Conservation (phyloP, 345 rosid species). For the Murraya koenigii region DNA sequence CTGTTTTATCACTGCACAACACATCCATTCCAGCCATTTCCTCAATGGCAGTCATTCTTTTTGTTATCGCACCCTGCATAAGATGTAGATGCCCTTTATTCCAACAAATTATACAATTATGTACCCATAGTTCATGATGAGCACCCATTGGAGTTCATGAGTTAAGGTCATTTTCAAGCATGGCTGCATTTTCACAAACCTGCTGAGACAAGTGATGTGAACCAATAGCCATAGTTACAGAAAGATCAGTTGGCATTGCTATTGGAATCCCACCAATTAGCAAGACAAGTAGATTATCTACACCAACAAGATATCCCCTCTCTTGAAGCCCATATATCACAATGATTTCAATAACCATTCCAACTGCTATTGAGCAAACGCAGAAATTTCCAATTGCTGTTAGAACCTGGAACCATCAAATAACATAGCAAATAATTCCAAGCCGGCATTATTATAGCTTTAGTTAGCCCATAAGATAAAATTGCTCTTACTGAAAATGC, state of each 20-base stretch:
- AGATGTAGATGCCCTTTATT: background rate
- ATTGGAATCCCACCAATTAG: constrained; percentile 73
- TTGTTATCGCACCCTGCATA: constrained; percentile 38
- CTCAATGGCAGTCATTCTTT: constrained; percentile 49
- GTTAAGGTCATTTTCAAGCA: background rate
- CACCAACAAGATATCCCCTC: constrained; percentile 55
- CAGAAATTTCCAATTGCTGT: constrained; percentile 43
- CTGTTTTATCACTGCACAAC: constrained; percentile 45
- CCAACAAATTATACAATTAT: background rate
- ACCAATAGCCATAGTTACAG: constrained; percentile 49
- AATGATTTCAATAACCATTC: constrained; percentile 35
- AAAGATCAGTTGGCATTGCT: constrained; percentile 70
- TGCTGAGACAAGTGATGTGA: constrained; percentile 41
- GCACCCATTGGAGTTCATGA: background rate
- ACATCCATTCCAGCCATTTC: constrained; percentile 52
- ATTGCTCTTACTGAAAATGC: constrained; percentile 28
- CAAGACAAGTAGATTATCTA: constrained; percentile 52
- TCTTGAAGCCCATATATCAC: constrained; percentile 32
- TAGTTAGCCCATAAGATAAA: no score
- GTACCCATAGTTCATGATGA: background rate
- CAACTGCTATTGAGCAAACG: constrained; percentile 40
- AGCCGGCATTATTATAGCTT: background rate
- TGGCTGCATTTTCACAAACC: constrained; percentile 11
- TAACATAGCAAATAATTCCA: background rate
- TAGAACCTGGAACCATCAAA: constrained; percentile 32